Evolutionary conservation across 768 basidiomycete genomes (phyloP).

Genomic region (Suillus lakei): DNA sequence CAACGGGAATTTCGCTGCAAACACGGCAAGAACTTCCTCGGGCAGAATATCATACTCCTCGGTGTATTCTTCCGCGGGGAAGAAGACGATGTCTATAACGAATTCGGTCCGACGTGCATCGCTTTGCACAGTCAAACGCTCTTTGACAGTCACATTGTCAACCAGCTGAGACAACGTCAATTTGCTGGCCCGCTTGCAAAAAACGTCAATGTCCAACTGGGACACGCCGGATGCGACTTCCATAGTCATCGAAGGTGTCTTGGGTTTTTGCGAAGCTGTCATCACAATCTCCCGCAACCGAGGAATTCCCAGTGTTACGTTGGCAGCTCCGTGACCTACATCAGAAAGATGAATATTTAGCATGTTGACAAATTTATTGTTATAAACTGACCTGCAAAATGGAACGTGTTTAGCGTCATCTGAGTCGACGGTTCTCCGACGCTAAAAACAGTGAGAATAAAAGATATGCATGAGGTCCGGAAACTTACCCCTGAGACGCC

Average conservation of each 20-base stretch:
- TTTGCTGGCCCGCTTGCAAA: slow-evolving; percentile 89
- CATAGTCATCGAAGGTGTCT: slow-evolving; percentile 97
- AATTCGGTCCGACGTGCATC: slow-evolving; percentile 79
- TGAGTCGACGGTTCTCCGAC: slow-evolving; percentile 99
- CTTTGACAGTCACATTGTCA: slow-evolving; percentile 80
- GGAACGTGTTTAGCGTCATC: slow-evolving; percentile 99
- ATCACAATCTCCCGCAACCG: slow-evolving; percentile 98
- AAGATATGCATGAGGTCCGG: slow-evolving; percentile 2
- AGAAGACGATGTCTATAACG: slow-evolving; percentile 82
- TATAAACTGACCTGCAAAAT: slow-evolving; percentile 82
- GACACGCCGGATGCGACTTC: slow-evolving; percentile 59
- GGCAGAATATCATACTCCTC: slow-evolving; percentile 81
- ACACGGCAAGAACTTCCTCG: slow-evolving; percentile 70
- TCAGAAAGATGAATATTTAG: slow-evolving; percentile 10
- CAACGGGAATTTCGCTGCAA: slow-evolving; percentile 77
- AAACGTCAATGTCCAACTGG: slow-evolving; percentile 63
- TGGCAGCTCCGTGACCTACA: slow-evolving; percentile 95
- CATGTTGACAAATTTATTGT: not conserved
- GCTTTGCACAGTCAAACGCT: slow-evolving; percentile 69
- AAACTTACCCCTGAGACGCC: slow-evolving; percentile 91
- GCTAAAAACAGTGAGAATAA: slow-evolving; percentile 45
- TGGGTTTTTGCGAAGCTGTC: slow-evolving; percentile 95
- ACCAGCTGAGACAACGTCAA: slow-evolving; percentile 89
- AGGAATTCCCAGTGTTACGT: slow-evolving; percentile 98
- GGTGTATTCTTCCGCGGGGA: slow-evolving; percentile 82